Evolutionary conservation across 139 green algal genomes (phyloP), one percentile per base, ranked within the genome.

Genomic region (Volvox africanus): DNA sequence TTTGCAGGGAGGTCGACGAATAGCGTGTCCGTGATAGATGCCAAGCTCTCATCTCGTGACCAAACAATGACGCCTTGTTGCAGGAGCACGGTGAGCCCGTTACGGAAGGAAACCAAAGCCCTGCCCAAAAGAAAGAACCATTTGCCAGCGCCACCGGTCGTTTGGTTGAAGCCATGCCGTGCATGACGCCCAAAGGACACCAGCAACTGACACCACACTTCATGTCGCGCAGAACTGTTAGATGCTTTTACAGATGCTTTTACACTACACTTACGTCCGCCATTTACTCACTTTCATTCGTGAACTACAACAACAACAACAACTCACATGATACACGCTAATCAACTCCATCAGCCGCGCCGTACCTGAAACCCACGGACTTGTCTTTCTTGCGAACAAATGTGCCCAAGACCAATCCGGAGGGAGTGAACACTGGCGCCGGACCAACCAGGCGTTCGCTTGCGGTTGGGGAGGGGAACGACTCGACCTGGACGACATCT

Each of bases 1-100:
- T 36, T 55, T 0, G 93, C 87, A 0, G 97, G 96, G 33, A 99
- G 96, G 84, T 99, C 97, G 30, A 95, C 82, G 75, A 99, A 95
- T 33, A 96, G 62, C 21, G 88, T 84, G 13, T 87, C 89, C 17
- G 32, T 79, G 2, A 96, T 83, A 0, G 73, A 71, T 0, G 94
- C 93, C 26, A 99, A 94, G 16, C 95, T 96, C 87, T 99, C 97
- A 65, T 97, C 94, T 0, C 97, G 87, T 44, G 33, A 28, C 97
- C 97, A 99, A 30, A 92, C 92, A 16, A 94, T 78, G n/a, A 91
- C 85, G 0, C 86, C 82, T 61, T 95, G 92, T 86, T 93, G 90
- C 35, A 95, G 50, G 32, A 98, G 87, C 12, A 85, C 71, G 26
- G 95, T 65, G 17, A 75, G 89, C 61, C 93, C 85, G 86, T 97